Evolutionary conservation across 768 basidiomycete species (phyloP), one percentile per base, ranked within the genome.

Genomic region (Dictyophora rubrovolvata): DNA sequence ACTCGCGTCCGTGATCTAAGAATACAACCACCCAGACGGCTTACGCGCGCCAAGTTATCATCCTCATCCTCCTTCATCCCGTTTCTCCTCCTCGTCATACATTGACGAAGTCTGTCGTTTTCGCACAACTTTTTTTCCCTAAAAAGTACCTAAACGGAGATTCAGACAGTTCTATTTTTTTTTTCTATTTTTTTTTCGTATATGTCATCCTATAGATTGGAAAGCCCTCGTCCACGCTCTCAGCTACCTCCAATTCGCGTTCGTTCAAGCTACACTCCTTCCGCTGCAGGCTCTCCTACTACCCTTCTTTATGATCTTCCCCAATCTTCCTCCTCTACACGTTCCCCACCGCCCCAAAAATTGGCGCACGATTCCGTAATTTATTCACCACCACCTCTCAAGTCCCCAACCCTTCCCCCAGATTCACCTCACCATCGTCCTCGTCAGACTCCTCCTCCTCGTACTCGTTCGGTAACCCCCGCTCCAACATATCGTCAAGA

Each of bases 241-340:
- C 75, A 83, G 5, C 83, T 85, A 10, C 70, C 87, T 60, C 79
- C 79, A 59, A 78, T 82, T 58, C 75, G 78, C 66, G 73, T 72
- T 63, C 74, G 74, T 48, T 74, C 79, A 65, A 67, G 72, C 65
- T 52, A 59, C 57, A 70, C 78, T 47, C 72, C 75, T 17, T 74
- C 81, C 10, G 68, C 77, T 54, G 66, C 76, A 33, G 73, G 69
- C 64, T 77, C 79, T 64, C 74, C 76, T 54, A 79, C 83, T 68
- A 80, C 85, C 54, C 81, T 88, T 68, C 83, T 88, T 72, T 87
- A 88, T 70, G 84, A 87, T 72, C 78, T 87, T 62, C 86, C 87
- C 63, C 56, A 58, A 36, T 78, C 85, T 16, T 71, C 83, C 10
- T 71, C 75, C 21, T 74, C 80, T 17, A 48, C 52, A 36, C 63